Evolutionary conservation across 1,284 basidiomycete genomes (phyloP).

Genomic region (Ustilago crameri): DNA sequence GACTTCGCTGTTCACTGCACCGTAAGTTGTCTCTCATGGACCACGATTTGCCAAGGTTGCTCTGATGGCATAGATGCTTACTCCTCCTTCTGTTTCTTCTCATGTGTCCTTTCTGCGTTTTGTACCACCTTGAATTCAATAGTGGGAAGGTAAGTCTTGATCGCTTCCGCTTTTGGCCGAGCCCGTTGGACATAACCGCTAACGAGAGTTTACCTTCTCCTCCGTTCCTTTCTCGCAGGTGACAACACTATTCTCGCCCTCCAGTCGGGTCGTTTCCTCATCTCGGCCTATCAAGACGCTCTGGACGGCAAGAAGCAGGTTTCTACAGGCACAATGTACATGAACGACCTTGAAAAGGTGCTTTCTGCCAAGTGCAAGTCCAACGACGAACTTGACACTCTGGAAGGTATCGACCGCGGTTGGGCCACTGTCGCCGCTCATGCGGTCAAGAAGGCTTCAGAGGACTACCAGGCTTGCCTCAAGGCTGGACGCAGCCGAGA

Average conservation of each 20-base stretch:
- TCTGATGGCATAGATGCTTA: neutral
- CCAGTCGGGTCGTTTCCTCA: constrained; percentile 72
- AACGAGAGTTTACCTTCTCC: neutral
- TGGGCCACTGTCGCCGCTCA: constrained; percentile 73
- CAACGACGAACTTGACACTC: constrained; percentile 69
- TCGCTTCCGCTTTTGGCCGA: neutral
- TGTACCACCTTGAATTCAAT: too few species aligned
- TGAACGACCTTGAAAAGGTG: constrained; percentile 69
- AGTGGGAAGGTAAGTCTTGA: constrained; percentile 14
- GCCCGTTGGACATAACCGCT: neutral
- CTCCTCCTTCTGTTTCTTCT: neutral
- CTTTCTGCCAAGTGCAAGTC: constrained; percentile 69
- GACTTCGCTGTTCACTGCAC: constrained; percentile 71
- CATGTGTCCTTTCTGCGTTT: neutral
- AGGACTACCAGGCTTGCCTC: constrained; percentile 70
- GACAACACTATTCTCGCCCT: constrained; percentile 73
- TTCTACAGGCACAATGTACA: constrained; percentile 69
- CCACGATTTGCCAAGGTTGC: too few species aligned
- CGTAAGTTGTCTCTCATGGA: constrained; percentile 7
- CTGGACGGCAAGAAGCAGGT: constrained; percentile 70
- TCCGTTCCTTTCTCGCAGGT: constrained; percentile 36
- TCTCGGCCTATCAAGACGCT: constrained; percentile 71
- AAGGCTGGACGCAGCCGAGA: constrained; percentile 71
- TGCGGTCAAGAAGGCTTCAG: constrained; percentile 72
- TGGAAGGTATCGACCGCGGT: constrained; percentile 71